These are phyloP conservation scores for Sphaerulina musiva DNA, from an alignment of 2,329 filamentous ascomycete genomes.

Conservation along the genomic window DNA sequence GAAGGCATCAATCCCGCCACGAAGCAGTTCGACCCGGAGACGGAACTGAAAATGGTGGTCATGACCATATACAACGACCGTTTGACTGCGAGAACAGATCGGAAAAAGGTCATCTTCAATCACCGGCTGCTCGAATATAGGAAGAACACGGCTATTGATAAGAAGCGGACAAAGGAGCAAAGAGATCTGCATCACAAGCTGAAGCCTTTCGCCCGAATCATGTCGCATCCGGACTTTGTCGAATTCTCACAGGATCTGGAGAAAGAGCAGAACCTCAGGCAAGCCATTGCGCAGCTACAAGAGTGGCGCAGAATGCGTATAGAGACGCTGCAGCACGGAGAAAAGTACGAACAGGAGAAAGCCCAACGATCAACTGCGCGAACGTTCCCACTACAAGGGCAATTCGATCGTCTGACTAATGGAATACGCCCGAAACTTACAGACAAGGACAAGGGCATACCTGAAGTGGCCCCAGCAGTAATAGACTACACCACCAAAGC, in stretches of 20 bases:
- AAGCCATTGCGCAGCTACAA: constrained; percentile 83
- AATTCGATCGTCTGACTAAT: constrained; percentile 30
- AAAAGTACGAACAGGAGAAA: constrained; percentile 92
- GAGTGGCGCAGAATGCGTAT: constrained; percentile 87
- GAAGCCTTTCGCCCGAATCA: constrained; percentile 93
- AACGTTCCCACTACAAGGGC: constrained; percentile 36
- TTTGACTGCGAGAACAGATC: constrained; percentile 80
- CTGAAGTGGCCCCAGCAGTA: constrained; percentile 29
- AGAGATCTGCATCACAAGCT: constrained; percentile 83
- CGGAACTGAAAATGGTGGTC: constrained; percentile 93
- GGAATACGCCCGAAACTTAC: constrained; percentile 24
- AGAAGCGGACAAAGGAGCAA: constrained; percentile 94
- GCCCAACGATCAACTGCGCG: constrained; percentile 58
- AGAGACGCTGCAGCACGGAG: constrained; percentile 74
- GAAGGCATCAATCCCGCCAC: constrained; percentile 82
- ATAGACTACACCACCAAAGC: constrained; percentile 30
- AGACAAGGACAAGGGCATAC: constrained; percentile 16
- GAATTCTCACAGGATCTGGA: constrained; percentile 76
- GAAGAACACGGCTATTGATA: constrained; percentile 82
- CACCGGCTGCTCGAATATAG: constrained; percentile 89
- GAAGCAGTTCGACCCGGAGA: constrained; percentile 84
- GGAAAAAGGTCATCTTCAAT: constrained; percentile 95
- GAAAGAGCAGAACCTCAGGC: constrained; percentile 83
- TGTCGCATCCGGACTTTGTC: constrained; percentile 89
- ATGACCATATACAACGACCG: constrained; percentile 98